Evolutionary conservation across 345 rosid species (phyloP), one percentile per base, ranked within the genome.

Genomic region (Citrus medica): DNA sequence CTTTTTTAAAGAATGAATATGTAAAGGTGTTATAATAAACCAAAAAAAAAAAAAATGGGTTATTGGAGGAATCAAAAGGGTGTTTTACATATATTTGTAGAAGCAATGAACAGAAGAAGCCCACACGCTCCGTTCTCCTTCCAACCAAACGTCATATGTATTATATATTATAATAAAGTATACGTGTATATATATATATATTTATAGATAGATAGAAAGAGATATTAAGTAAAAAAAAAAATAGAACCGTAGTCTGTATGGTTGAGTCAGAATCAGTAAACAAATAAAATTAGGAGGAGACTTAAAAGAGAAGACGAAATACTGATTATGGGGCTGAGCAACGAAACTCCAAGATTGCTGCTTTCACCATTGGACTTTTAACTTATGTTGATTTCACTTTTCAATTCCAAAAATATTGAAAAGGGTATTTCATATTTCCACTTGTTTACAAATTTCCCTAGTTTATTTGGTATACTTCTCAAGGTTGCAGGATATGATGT

Each of bases 61-160:
- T 72, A 27, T 28, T 27, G 65, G 46, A 83, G 71, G 73, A 76
- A 80, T 40, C 32, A 69, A 79, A 78, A 17, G 17, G 19, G n/a
- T 67, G 21, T 30, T 35, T 9, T 42, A 60, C 69, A 66, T 78
- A 53, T 73, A 72, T 71, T 67, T 55, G 65, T 63, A 63, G 83
- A 74, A 78, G 53, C 40, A 51, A 74, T 53, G 22, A 80, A 84
- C 85, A 85, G 51, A 61, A 51, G 77, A 71, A 82, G 87, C 89
- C 90, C 95, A 88, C 92, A 86, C 76, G 87, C 85, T 82, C 79
- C 84, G 73, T 72, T 55, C 56, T 61, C 81, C 78, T 84, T 85
- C 88, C 84, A 76, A 83, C 78, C 90, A 87, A 83, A 88, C 88
- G 87, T 88, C 85, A 53, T 74, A 79, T 77, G 48, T 88, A 82